Base-by-base conservation (phyloP, 495 filamentous ascomycete species). In the Penicillium angulare region DNA sequence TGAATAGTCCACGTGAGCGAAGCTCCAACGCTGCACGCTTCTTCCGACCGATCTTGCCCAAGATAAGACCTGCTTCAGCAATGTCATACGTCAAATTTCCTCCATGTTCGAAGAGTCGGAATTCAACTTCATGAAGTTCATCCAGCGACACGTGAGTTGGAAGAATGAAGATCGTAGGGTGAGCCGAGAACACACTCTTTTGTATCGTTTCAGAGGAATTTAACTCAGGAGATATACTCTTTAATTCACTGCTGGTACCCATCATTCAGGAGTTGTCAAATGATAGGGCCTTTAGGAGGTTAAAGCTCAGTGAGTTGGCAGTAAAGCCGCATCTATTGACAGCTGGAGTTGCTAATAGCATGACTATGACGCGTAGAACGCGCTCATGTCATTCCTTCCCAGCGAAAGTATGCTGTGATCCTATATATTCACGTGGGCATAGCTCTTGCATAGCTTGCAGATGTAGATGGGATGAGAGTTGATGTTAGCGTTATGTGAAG, bases 1-100 rank as follows among this genome's bases (percentile, higher is more conserved):
- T 86, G 77, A 62, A 86, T 53, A 82, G 35, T 17, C 75, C 86
- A 36, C 76, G 78, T 29, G 80, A 79, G 35, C 89, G 78, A 31
- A 97, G 72, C 69, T 97, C 92, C 49, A 93, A 81, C 9, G 78
- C 75, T 1, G 87, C 90, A 8, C 92, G 81, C 56, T 81, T 79
- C 47, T 82, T 82, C 40, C 82, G 84, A 0, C 68, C 70, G 22
- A 95, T 76, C 45, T 82, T 87, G 0, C 85, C 89, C 17, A 98
- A 69, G 4, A 97, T 64, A 2, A 97, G 49, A 8, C 76, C 75
- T 6, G 91, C 90, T 61, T 95, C 87, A 3, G 74, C 69, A 43
- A 86, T 71, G 60, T 92, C 83, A 45, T 86, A 86, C 0, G 90
- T 95, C 35, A 96, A 63, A 0, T 65, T 70, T 2, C 80, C 85